These are phyloP conservation scores for Coccomyxa subellipsoidea DNA, from an alignment of 163 green algal genomes.

Conservation along the genomic window DNA sequence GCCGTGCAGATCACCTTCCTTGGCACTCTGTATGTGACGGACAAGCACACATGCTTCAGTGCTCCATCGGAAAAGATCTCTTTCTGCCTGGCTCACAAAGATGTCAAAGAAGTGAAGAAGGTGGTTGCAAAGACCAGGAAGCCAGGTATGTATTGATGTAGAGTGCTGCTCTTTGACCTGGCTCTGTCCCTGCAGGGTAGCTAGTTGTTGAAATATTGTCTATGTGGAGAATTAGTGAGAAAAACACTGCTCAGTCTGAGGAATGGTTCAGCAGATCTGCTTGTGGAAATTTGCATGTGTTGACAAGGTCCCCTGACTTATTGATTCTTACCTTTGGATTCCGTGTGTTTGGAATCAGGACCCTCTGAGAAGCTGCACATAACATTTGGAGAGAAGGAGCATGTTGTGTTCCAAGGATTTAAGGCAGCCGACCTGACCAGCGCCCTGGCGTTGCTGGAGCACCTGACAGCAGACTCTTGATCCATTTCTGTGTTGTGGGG, in stretches of 20 bases:
- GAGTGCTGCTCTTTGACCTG: neutral
- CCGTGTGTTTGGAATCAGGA: neutral
- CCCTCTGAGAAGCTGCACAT: neutral
- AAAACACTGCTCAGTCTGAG: too few relatives aligned
- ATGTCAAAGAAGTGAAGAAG: slow-evolving; percentile 22
- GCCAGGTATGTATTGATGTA: slow-evolving; percentile 2
- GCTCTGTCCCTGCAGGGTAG: too few relatives aligned
- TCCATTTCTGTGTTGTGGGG: too few relatives aligned
- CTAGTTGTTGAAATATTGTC: too few relatives aligned
- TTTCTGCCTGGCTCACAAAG: slow-evolving; percentile 37
- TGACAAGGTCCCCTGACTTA: too few relatives aligned
- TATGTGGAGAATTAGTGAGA: too few relatives aligned
- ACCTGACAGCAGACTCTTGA: slow-evolving; percentile 35
- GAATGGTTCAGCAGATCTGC: too few relatives aligned
- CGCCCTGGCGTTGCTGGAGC: slow-evolving; percentile 66
- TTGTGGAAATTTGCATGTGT: too few relatives aligned
- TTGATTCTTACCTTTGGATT: too few relatives aligned
- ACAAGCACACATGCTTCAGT: slow-evolving; percentile 60
- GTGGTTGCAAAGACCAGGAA: slow-evolving; percentile 11
- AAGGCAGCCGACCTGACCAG: slow-evolving; percentile 45
- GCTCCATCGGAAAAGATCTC: slow-evolving; percentile 41
- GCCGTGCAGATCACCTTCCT: slow-evolving; percentile 28
- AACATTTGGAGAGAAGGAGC: slow-evolving; percentile 16
- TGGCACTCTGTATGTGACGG: slow-evolving; percentile 67
- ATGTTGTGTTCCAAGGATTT: slow-evolving; percentile 55